Evolutionary conservation across 2,329 filamentous ascomycete species (phyloP), one percentile per base, ranked within the genome.

Genomic region (Uncinocarpus reesii): DNA sequence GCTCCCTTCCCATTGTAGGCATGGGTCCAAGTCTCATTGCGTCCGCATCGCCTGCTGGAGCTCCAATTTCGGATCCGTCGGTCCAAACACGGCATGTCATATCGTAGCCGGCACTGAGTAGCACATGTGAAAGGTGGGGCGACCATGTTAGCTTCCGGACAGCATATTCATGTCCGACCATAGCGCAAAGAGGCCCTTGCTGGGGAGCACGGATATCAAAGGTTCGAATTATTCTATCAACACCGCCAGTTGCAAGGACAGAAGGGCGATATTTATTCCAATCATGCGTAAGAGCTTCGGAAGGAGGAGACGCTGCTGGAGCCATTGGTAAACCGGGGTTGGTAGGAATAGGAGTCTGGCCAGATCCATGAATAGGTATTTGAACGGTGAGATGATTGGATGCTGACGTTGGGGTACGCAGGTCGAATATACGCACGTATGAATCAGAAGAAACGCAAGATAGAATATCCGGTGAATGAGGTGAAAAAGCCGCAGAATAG

Each of bases 221-320:
- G 0, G 85, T 92, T 41, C 92, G 81, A 52, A 98, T 82, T 15
- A 83, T 71, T 47, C 85, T 78, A 65, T 98, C 92, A 2, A 96
- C 92, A 47, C 92, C 90, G 1, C 80, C 92, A 0, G 87, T 87
- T 0, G 92, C 92, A 47, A 98, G 72, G 21, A 95, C 74, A 0
- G 81, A 83, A 56, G 88, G 80, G 32, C 84, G 79, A 69, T 98
- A 98, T 68, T 98, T 98, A 71, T 98, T 98, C 92, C 92, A 98
- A 66, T 98, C 92, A 67, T 96, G 92, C 0, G 89, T 95, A 26
- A 98, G 76, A 31, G 86, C 80, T 71, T 98, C 92, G 7, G 80
- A 76, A 0, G 88, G 87, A n/a, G 79, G 72, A 40, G 56, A 52
- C 7, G 74, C 63, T 1, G 63, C 62, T 0, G 62, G 62, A 26